phyloP scores from a whole-genome alignment of 495 filamentous ascomycete genomes.

The Xylaria palmicola region DNA sequence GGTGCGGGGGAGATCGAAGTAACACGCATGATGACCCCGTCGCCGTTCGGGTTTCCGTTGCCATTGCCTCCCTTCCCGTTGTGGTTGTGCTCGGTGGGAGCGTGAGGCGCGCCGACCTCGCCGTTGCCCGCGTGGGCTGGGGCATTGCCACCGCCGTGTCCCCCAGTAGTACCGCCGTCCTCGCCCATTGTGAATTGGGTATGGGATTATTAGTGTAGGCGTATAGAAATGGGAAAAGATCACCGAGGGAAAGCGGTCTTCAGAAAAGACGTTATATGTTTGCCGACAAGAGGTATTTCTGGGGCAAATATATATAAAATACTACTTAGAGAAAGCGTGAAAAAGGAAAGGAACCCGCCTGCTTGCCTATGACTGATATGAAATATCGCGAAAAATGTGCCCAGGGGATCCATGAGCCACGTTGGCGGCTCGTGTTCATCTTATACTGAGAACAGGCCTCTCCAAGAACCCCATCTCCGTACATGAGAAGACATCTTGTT shows the following conservation, averaged over 20 bases:
- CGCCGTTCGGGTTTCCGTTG: conserved; percentile 17
- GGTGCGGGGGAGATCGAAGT: conserved; percentile 35
- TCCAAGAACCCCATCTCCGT: neutral
- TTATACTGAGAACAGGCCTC: neutral
- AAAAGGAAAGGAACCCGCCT: conserved; percentile 7
- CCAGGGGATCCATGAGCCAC: no score
- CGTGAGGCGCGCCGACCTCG: conserved; percentile 12
- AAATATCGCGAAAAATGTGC: neutral
- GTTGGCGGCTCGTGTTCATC: neutral
- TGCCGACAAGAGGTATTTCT: no score
- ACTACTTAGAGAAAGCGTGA: neutral
- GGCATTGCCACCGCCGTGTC: conserved; percentile 17
- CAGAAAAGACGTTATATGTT: no score
- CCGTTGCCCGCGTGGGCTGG: conserved; percentile 7
- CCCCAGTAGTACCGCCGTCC: no score
- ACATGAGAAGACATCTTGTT: conserved; percentile 1
- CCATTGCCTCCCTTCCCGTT: conserved; percentile 3
- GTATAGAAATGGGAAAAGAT: neutral
- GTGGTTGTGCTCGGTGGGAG: neutral
- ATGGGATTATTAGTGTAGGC: neutral
- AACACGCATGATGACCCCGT: conserved; percentile 16
- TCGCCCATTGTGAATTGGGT: conserved; percentile 27
- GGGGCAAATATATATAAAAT: no score
- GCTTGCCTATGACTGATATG: neutral
- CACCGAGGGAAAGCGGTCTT: neutral